These are phyloP conservation scores for Lecanosticta acicola DNA, from an alignment of 2,329 filamentous ascomycete species.

Conservation along the genomic window DNA sequence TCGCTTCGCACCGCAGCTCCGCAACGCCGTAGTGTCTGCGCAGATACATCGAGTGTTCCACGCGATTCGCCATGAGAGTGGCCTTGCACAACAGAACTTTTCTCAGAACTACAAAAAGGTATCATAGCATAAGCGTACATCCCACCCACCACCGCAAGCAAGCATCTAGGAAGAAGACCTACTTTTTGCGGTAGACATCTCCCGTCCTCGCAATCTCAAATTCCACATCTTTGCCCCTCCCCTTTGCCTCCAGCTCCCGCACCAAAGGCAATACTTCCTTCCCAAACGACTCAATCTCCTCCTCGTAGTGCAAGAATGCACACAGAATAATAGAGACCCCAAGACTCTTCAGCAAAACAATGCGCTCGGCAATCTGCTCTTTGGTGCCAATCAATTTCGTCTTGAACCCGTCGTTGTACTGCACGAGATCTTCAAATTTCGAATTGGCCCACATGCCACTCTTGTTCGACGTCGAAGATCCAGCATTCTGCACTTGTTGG, in stretches of 20 bases:
- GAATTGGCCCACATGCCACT: conserved; percentile 51
- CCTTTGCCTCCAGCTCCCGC: conserved; percentile 44
- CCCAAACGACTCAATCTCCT: conserved; percentile 48
- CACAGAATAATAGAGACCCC: conserved; percentile 42
- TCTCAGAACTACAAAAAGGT: background rate
- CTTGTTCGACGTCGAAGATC: conserved; percentile 43
- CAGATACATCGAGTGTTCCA: background rate
- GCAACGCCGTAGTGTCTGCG: no score
- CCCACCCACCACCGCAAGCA: background rate
- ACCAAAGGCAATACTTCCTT: conserved; percentile 45
- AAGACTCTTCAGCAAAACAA: conserved; percentile 45
- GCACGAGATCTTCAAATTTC: conserved; percentile 49
- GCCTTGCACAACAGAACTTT: background rate
- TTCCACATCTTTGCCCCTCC: conserved; percentile 43
- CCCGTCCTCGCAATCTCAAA: conserved; percentile 46
- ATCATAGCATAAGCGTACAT: background rate
- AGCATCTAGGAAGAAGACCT: conserved; percentile 2
- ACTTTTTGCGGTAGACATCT: conserved; percentile 40
- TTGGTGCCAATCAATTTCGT: conserved; percentile 50
- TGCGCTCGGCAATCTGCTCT: conserved; percentile 48
- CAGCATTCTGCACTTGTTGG: conserved; percentile 47
- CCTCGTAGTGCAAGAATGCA: conserved; percentile 50
- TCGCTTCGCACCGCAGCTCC: background rate
- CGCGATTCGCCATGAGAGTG: background rate
- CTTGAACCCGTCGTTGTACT: conserved; percentile 54